Conservation (phyloP, 2,329 filamentous ascomycete species). For the Cercospora sesami region DNA sequence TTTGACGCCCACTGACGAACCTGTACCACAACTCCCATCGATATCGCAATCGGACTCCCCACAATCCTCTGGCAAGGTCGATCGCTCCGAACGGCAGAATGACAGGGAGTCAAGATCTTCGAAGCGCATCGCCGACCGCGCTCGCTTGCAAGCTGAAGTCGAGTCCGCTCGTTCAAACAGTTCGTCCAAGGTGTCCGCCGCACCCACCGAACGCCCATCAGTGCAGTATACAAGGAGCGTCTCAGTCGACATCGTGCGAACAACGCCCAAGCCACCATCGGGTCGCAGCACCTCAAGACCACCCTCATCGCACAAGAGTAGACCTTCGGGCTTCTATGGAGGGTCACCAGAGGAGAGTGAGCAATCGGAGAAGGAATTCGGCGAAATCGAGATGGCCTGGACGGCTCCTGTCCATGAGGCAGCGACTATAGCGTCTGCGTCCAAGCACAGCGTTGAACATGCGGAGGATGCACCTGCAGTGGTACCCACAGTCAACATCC, state of each 20-base stretch:
- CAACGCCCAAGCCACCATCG: neutral
- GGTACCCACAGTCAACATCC: neutral
- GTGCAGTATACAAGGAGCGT: neutral
- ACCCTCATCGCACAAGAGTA: neutral
- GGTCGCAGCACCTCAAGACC: neutral
- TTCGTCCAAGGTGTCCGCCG: neutral
- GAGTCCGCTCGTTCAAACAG: conserved; percentile 13
- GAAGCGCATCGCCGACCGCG: conserved; percentile 1
- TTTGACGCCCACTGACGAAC: conserved; percentile 24
- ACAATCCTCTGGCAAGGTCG: neutral
- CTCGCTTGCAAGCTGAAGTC: conserved; percentile 15
- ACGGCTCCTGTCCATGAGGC: neutral
- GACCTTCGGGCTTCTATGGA: neutral
- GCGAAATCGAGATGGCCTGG: conserved; percentile 1
- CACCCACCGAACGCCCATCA: neutral
- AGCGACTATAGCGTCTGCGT: neutral
- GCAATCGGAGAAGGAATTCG: neutral
- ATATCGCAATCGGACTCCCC: neutral
- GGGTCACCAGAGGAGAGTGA: neutral
- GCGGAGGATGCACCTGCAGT: neutral
- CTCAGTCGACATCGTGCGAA: neutral
- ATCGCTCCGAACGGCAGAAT: neutral
- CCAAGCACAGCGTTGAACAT: neutral
- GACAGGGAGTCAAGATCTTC: conserved; percentile 5
- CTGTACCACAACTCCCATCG: neutral